Conservation (phyloP, 345 rosid genomes). For the Gossypium turneri region DNA sequence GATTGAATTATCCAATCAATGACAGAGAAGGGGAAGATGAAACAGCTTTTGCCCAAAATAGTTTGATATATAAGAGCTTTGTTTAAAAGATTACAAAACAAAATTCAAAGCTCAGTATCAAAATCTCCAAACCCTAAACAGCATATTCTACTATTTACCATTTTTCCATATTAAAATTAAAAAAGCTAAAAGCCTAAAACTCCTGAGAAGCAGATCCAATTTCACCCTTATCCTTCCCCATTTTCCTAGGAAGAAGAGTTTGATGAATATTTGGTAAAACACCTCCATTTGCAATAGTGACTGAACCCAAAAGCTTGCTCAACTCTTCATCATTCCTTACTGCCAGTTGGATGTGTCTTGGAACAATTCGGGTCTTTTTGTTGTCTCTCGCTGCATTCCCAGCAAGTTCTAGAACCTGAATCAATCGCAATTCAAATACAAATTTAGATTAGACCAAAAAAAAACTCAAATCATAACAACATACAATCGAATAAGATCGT, state of each 20-base stretch:
- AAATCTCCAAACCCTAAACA: no score
- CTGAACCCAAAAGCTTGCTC: slow-evolving; percentile 67
- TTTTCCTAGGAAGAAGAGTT: slow-evolving; percentile 58
- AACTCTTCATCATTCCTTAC: slow-evolving; percentile 74
- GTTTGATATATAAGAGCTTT: no score
- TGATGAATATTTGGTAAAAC: slow-evolving; percentile 68
- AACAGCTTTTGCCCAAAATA: no score
- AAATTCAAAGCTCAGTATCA: no score
- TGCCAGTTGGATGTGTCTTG: slow-evolving; percentile 72
- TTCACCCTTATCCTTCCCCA: slow-evolving; percentile 50
- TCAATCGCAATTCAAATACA: not conserved
- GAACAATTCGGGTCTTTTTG: slow-evolving; percentile 63
- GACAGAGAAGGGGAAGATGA: no score
- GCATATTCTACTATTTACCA: no score
- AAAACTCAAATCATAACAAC: not conserved
- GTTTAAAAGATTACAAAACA: no score
- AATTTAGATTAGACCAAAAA: not conserved
- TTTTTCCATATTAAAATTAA: no score
- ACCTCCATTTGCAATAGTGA: slow-evolving; percentile 74
- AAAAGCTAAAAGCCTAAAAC: slow-evolving; percentile 24
- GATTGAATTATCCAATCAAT: no score
- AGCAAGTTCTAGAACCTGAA: slow-evolving; percentile 61
- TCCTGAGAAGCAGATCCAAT: slow-evolving; percentile 76
- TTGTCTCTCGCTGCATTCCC: slow-evolving; percentile 82
- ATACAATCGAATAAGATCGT: not conserved